A percentile compares a stretch with the other conserved stretches of the same genome.
Evolutionary conservation across 2,329 filamentous ascomycete genomes (phyloP).

Genomic region (Shiraia sp.): DNA sequence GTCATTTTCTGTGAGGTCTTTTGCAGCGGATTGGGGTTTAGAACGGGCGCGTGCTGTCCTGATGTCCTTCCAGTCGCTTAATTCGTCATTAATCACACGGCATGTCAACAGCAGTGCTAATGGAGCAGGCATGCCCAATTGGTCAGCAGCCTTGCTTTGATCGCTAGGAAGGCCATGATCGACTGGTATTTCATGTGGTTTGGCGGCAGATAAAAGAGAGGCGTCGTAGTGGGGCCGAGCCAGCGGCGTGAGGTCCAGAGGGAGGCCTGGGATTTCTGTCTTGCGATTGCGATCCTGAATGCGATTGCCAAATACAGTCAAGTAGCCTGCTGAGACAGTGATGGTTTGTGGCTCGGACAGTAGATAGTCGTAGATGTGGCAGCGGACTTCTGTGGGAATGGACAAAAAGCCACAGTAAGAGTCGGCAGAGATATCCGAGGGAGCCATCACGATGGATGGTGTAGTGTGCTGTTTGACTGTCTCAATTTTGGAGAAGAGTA

Average conservation of each 20-base stretch:
- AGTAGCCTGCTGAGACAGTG: slow-evolving; percentile 45
- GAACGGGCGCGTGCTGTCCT: slow-evolving; percentile 13
- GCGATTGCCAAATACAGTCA: slow-evolving; percentile 32
- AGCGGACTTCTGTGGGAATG: slow-evolving; percentile 47
- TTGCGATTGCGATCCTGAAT: slow-evolving; percentile 30
- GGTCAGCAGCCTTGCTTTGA: slow-evolving; percentile 14
- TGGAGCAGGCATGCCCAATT: slow-evolving; percentile 19
- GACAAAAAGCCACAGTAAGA: slow-evolving; percentile 20
- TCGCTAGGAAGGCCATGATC: slow-evolving; percentile 10
- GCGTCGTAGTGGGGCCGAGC: slow-evolving; percentile 38
- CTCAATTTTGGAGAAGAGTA: background rate
- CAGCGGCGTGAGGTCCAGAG: slow-evolving; percentile 39
- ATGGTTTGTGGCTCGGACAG: slow-evolving; percentile 41
- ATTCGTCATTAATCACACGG: slow-evolving; percentile 41
- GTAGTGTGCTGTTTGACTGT: background rate
- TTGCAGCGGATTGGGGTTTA: background rate
- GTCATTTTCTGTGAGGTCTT: slow-evolving; percentile 6
- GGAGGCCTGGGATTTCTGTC: slow-evolving; percentile 42
- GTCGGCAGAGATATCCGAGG: background rate
- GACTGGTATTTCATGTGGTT: slow-evolving; percentile 27
- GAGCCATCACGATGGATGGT: slow-evolving; percentile 3
- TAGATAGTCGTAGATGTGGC: slow-evolving; percentile 48
- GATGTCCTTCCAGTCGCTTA: slow-evolving; percentile 30
- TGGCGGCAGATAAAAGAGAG: slow-evolving; percentile 34
- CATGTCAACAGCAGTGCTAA: slow-evolving; percentile 35